Evolutionary conservation across 805 yeast genomes (phyloP).

Genomic region (Babjeviella inositovora): DNA sequence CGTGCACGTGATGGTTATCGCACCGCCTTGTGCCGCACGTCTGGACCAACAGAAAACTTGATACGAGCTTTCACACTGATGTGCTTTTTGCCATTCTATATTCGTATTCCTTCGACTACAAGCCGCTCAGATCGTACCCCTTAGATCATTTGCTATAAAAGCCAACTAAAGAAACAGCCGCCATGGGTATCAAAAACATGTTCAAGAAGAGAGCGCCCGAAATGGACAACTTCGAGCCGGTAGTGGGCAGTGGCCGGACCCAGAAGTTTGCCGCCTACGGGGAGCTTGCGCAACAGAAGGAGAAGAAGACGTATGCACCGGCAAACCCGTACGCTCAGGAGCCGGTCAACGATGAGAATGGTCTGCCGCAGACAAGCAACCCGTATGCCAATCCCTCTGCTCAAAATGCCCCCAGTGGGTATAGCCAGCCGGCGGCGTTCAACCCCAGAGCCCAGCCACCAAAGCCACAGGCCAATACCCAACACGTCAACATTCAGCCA

Average conservation of each 20-base stretch:
- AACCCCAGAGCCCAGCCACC: constrained; percentile 1
- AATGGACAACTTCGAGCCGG: constrained; percentile 23
- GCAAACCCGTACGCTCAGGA: constrained; percentile 3
- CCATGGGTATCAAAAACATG: constrained; percentile 31
- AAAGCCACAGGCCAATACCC: not conserved
- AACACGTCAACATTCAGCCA: not conserved
- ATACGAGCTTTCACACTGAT: too few relatives aligned
- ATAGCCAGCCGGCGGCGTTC: not conserved
- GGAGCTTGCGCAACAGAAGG: constrained; percentile 23
- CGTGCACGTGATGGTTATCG: too few relatives aligned
- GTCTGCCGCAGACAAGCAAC: not conserved
- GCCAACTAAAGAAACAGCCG: not conserved
- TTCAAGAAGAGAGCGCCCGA: constrained; percentile 28
- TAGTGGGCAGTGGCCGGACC: constrained; percentile 20
- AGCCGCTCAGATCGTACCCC: too few relatives aligned
- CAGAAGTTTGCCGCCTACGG: constrained; percentile 31
- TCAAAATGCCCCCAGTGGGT: not conserved
- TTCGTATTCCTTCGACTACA: too few relatives aligned
- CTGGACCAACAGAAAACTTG: too few relatives aligned
- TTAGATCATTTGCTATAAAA: not conserved
- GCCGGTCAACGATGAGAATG: not conserved
- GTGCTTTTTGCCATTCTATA: too few relatives aligned
- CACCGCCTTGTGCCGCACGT: too few relatives aligned
- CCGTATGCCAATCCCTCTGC: constrained; percentile 1
- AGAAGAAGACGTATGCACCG: constrained; percentile 18